Base-by-base conservation (phyloP, 331 rosid species). In the Quercus phellos region DNA sequence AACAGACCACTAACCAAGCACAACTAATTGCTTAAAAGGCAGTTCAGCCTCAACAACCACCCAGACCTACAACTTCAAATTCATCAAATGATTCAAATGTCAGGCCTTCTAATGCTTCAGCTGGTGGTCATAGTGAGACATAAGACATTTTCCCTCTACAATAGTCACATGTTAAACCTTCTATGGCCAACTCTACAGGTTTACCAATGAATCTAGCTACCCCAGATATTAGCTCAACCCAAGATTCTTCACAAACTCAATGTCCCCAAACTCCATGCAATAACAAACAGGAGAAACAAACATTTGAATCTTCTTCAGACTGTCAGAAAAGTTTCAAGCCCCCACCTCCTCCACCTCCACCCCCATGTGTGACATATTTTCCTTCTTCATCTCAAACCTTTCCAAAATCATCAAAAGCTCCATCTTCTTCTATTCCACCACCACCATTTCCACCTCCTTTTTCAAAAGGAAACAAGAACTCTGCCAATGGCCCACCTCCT, bases 371-470 rank as follows among this genome's bases (percentile, higher is more conserved):
- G 78, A 82, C 86, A 46, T 77, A 85, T 6, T 81, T 80, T 77
- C 79, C 82, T 73, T 78, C 84, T 79, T 81, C 86, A 18, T 70
- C 78, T 79, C 68, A 64, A 6, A 83, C 51, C 16, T 54, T 58
- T 50, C 29, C 80, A 11, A 68, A 46, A 61, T 72, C 77, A 5
- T 66, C 93, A 72, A 69, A 77, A 70, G 67, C 87, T 70, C 81
- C 89, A 53, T 66, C 89, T 54, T 66, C 88, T 54, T 35, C 29
- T 50, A 79, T 90, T 80, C 97, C 99, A 50, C 87, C 94, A 53
- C 97, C 99, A 68, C 97, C 97, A 43, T 83, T 89, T 51, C 97
- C 96, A 1, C 98, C 99, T 72, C 93, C 94, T 38, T 67, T 83
- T 78, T 73, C 29, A 6, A 90, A 80, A 68, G 69, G 81, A 21